Evolutionary conservation across 73 alveolate species (phyloP).

Genomic region (Paramecium sonneborni): DNA sequence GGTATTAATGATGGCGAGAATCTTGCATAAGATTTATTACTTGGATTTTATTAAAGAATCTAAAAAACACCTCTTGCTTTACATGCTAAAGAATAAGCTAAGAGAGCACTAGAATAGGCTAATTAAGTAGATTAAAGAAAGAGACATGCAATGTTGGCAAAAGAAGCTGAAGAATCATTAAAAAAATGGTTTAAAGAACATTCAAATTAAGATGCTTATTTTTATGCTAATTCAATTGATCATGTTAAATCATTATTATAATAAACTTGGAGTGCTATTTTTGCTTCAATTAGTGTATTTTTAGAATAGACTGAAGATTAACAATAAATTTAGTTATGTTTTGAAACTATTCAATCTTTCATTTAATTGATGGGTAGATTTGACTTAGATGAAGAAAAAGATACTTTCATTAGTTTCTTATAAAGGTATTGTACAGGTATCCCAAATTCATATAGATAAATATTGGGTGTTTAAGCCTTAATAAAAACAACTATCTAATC

Average conservation of each 20-base stretch:
- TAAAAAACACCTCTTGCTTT: slow-evolving; percentile 92
- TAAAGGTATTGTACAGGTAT: slow-evolving; percentile 72
- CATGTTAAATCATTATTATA: slow-evolving; percentile 80
- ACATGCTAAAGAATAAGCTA: slow-evolving; percentile 92
- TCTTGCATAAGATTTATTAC: slow-evolving; percentile 81
- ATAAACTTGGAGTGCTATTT: slow-evolving; percentile 82
- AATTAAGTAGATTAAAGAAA: slow-evolving; percentile 74
- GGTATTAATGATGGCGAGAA: slow-evolving; percentile 83
- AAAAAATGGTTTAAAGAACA: slow-evolving; percentile 85
- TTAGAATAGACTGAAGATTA: slow-evolving; percentile 80
- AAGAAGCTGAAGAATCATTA: slow-evolving; percentile 84
- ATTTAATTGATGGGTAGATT: slow-evolving; percentile 77
- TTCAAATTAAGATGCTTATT: slow-evolving; percentile 58
- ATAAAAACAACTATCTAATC: slow-evolving; percentile 74
- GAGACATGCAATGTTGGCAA: slow-evolving; percentile 78
- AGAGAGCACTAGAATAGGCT: slow-evolving; percentile 79
- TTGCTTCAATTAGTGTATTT: slow-evolving; percentile 81
- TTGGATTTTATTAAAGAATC: slow-evolving; percentile 83
- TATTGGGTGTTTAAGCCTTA: slow-evolving; percentile 74
- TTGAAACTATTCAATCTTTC: slow-evolving; percentile 78
- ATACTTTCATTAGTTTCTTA: slow-evolving; percentile 78
- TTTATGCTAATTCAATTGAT: slow-evolving; percentile 70
- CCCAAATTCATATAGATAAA: slow-evolving; percentile 73
- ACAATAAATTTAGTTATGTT: slow-evolving; percentile 68
- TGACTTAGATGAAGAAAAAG: slow-evolving; percentile 76